A percentile compares a stretch with the other conserved stretches of the same genome.
These are phyloP conservation scores for Cutaneotrichosporon sp. DNA, from an alignment of 1,284 basidiomycete genomes.

Conservation along the genomic window DNA sequence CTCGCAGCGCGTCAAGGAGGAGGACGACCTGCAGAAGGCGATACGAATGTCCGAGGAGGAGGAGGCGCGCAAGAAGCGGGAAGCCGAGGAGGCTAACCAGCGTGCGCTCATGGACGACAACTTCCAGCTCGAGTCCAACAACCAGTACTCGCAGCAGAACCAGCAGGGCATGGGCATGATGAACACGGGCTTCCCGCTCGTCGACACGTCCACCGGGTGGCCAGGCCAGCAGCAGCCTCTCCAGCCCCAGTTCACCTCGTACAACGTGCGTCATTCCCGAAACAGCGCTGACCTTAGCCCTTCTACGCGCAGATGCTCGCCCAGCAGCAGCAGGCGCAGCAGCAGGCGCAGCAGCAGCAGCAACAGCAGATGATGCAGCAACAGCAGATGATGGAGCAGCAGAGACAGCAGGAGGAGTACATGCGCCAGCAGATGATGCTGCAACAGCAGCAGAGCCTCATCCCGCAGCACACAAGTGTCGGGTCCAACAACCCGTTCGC, in stretches of 20 bases:
- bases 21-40: constrained; percentile 76
- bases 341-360: constrained; percentile 54
- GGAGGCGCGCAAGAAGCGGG: constrained; percentile 68
- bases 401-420: constrained; percentile 53
- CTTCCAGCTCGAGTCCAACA: constrained; percentile 59
- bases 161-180: constrained; percentile 45
- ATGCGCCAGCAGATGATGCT: constrained; percentile 51
- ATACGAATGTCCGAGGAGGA: constrained; percentile 85
- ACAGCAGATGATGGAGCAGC: constrained; percentile 58
- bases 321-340: constrained; percentile 57
- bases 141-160: constrained; percentile 49
- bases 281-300: constrained; percentile 45
- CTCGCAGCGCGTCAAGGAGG: constrained; percentile 55
- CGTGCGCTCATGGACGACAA: constrained; percentile 82
- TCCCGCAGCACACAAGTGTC: constrained; percentile 62
- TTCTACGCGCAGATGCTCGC: constrained; percentile 55
- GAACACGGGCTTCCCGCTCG: constrained; percentile 58
- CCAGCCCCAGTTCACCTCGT: constrained; percentile 64
- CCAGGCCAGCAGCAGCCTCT: constrained; percentile 54
- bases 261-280: constrained; percentile 45
- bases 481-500: constrained; percentile 97
- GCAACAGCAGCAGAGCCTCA: constrained; percentile 62
- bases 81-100: constrained; percentile 73
- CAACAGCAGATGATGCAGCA: constrained; percentile 58
- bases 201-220: constrained; percentile 59